phyloP scores from a whole-genome alignment of 2,329 filamentous ascomycete genomes.

The Pseudocercospora pini-densiflorae region DNA sequence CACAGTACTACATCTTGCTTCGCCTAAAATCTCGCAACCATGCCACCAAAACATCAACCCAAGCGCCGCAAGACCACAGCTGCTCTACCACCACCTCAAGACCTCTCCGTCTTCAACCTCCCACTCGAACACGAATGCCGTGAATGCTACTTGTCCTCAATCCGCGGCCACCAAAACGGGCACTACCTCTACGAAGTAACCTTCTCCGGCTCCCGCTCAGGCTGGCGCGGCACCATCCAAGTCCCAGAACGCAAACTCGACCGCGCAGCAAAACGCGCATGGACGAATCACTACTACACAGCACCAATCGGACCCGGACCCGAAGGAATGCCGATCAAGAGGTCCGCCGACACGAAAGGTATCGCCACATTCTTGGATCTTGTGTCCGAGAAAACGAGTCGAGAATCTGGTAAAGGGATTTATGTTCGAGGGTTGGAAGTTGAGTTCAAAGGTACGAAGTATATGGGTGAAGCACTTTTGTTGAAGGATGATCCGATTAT shows the following conservation, averaged over 20 bases:
- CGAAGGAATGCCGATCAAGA: neutral
- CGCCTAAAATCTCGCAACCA: neutral
- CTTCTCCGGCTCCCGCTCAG: neutral
- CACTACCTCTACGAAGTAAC: slow-evolving; percentile 1
- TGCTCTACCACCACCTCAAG: neutral
- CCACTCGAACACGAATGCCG: neutral
- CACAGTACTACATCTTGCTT: neutral
- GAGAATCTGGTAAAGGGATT: neutral
- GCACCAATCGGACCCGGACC: neutral
- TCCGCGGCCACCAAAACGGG: neutral
- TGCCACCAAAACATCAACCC: neutral
- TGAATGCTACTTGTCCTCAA: neutral
- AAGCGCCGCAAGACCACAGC: neutral
- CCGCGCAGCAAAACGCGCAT: neutral
- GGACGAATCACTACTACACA: neutral
- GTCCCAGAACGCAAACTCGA: neutral
- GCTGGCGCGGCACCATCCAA: neutral
- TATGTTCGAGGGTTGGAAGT: neutral
- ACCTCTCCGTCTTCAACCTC: slow-evolving; percentile 1
- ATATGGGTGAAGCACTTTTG: neutral
- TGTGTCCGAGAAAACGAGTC: neutral
- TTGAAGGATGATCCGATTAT: neutral
- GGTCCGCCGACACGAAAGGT: neutral
- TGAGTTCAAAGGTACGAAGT: neutral
- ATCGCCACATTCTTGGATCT: neutral